A percentile compares a stretch with the other conserved stretches of the same genome.
These are phyloP conservation scores for Hibiscus syriacus DNA, from an alignment of 345 rosid species.

Conservation along the genomic window DNA sequence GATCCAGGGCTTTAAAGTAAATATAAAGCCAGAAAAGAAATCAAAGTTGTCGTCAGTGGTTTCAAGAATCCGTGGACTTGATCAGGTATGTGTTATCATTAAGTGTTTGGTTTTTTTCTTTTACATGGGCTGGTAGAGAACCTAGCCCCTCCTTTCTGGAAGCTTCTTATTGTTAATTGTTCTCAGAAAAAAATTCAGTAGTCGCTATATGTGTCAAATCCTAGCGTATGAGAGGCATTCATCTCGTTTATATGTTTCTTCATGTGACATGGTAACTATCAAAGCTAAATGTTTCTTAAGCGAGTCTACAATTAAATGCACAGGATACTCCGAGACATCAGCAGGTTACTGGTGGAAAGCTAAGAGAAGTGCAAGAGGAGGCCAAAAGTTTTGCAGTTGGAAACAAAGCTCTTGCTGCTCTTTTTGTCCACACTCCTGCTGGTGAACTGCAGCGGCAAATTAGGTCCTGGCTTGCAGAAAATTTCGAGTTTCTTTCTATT, in stretches of 20 bases:
- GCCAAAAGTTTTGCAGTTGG: conserved; percentile 92
- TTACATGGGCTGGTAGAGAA: not conserved
- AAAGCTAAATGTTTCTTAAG: not conserved
- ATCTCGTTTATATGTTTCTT: conserved; percentile 2
- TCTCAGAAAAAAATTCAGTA: not conserved
- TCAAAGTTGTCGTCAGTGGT: conserved; percentile 93
- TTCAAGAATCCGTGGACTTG: conserved; percentile 92
- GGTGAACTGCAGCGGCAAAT: conserved; percentile 96
- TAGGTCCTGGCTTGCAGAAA: conserved; percentile 94
- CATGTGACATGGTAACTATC: conserved; percentile 1
- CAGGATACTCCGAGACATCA: conserved; percentile 96
- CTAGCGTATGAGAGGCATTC: not conserved
- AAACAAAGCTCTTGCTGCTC: conserved; percentile 86
- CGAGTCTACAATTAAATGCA: conserved; percentile 11
- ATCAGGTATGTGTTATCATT: conserved; percentile 47
- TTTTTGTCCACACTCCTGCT: conserved; percentile 97
- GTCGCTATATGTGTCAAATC: not conserved
- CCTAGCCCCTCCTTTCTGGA: not conserved
- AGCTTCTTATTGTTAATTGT: conserved; percentile 2
- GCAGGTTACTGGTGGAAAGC: conserved; percentile 96
- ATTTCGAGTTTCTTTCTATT: conserved; percentile 89
- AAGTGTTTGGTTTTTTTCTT: not conserved
- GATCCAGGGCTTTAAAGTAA: conserved; percentile 76
- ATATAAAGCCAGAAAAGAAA: conserved; percentile 88
- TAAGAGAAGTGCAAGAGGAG: conserved; percentile 95